Evolutionary conservation across 805 yeast genomes (phyloP).

Genomic region (Saturnispora mendoncae): DNA sequence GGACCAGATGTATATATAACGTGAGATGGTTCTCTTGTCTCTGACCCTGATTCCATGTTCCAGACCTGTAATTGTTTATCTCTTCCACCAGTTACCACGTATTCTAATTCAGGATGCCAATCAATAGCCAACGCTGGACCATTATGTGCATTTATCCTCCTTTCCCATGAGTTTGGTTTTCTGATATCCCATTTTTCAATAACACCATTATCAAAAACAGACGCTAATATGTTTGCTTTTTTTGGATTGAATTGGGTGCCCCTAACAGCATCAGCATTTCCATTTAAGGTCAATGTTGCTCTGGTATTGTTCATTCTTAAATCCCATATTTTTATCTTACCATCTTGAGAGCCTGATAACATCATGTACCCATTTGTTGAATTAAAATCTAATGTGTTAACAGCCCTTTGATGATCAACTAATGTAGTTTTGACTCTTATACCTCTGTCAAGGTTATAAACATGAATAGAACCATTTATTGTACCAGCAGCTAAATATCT

Average conservation of each 20-base stretch:
- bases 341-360: constrained; percentile 72
- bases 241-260: constrained; percentile 46
- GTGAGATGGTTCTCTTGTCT: constrained; percentile 51
- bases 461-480: constrained; percentile 39
- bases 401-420: constrained; percentile 38
- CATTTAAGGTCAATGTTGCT: constrained; percentile 43
- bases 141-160: constrained; percentile 76
- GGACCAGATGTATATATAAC: constrained; percentile 70
- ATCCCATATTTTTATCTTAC: constrained; percentile 71
- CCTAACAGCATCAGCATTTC: constrained; percentile 64
- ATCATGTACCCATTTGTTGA: constrained; percentile 33
- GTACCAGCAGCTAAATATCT: constrained; percentile 36
- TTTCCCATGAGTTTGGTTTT: constrained; percentile 50
- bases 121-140: constrained; percentile 85
- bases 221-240: constrained; percentile 50
- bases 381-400: constrained; percentile 36
- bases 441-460: constrained; percentile 26
- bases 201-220: constrained; percentile 84
- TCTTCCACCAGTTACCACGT: constrained; percentile 85
- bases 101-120: constrained; percentile 80
- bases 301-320: constrained; percentile 38
- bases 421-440: constrained; percentile 24
- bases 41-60: constrained; percentile 41
- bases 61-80: constrained; percentile 77
- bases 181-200: constrained; percentile 85